Base-by-base conservation (phyloP, 495 filamentous ascomycete genomes). In the Aspergillus carlsbadensis region DNA sequence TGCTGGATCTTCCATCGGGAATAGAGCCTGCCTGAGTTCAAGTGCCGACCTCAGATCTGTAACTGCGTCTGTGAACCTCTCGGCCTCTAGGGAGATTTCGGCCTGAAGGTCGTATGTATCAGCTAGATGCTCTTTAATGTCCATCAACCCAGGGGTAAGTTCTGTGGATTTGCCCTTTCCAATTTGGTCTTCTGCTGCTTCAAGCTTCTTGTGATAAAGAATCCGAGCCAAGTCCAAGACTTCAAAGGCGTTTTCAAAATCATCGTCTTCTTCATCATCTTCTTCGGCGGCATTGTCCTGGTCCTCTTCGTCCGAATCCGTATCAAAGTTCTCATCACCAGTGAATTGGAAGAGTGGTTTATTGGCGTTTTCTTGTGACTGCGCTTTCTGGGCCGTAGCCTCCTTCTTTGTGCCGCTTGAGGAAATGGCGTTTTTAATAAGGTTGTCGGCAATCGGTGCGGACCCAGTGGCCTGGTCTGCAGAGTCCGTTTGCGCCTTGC, bases 51-150 rank as follows among this genome's bases (percentile, higher is more conserved):
- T 84, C 45, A 90, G 78, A 68, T 99, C 94, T 15, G 79, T 78
- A 20, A 96, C 87, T 3, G 94, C 93, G 60, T 88, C 84, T 7
- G 75, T 74, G 60, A 96, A 97, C 54, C 87, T 85, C 69, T 97
- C 95, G 58, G 92, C 95, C 72, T 99, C 94, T 14, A 98, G 78
- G 11, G 89, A 95, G 53, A 99, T 96, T 69, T 96, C 93, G 8
- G 90, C 90, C 58, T 96, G 86, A 29, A 96, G 83, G 66, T 95
- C 91, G 70, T 96, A 89, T 1, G 89, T 92, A 63, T 99, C 94
- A 43, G 90, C 90, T 6, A 96, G 80, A 37, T 89, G 84, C 70
- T 95, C 90, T 67, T 89, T 90, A 62, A 90, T 77, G 33, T 87
- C 84, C 55, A 76, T 82, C 6, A 83, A 56, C 31, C 81, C 66